Evolutionary conservation across 1,284 basidiomycete genomes (phyloP).

Genomic region (Fomitopsis palustris): DNA sequence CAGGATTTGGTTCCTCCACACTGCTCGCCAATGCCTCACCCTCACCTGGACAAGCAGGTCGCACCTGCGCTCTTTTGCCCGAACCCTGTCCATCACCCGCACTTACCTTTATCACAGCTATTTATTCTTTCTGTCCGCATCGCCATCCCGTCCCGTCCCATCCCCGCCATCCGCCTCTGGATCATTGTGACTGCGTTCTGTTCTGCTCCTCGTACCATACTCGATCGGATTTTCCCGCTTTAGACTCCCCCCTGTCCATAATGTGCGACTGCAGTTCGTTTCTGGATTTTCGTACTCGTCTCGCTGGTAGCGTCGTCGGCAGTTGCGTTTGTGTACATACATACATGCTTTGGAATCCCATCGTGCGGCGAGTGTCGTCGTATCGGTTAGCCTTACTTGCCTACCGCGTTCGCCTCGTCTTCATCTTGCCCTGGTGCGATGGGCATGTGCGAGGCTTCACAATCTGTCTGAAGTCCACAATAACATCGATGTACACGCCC

Average conservation of each 20-base stretch:
- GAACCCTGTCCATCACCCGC: not conserved
- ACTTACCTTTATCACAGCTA: not conserved
- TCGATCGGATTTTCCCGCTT: not conserved
- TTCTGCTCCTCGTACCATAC: not conserved
- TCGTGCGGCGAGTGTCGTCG: not conserved
- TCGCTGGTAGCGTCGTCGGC: not conserved
- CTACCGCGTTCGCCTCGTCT: too few species aligned
- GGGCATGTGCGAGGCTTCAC: too few species aligned
- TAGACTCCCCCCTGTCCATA: not conserved
- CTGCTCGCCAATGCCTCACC: too few species aligned
- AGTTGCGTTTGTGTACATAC: constrained; percentile 1
- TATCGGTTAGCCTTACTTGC: not conserved
- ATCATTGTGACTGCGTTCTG: not conserved
- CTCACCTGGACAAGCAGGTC: too few species aligned
- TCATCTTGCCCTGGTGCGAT: too few species aligned
- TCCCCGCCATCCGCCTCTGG: not conserved
- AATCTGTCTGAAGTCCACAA: too few species aligned
- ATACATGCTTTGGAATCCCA: not conserved
- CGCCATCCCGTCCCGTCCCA: not conserved
- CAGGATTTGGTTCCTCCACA: too few species aligned
- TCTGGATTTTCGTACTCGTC: not conserved
- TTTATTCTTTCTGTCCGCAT: not conserved
- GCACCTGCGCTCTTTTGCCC: too few species aligned
- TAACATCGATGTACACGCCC: too few species aligned
- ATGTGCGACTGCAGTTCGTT: not conserved